Evolutionary conservation across 225 moss, liverwort and hornwort species (phyloP), one percentile per base, ranked within the genome.

Genomic region (Physcomitrium patens): DNA sequence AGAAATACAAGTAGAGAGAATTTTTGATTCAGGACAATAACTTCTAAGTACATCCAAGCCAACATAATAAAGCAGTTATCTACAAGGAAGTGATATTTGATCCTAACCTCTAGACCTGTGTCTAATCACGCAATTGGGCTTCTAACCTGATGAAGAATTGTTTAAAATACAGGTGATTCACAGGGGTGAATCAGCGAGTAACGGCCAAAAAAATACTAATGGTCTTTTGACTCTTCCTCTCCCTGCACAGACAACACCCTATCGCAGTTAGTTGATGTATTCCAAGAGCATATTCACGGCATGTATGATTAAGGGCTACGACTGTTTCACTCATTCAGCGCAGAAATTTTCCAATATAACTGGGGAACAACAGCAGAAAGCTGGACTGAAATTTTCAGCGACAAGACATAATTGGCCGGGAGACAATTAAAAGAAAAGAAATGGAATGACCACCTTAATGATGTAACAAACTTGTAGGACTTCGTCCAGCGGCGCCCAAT

Each of bases 401-500:
- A 68, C 42, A 65, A 0, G 46, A n/a, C 58, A 55, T 37, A 37
- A 37, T 37, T 37, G 31, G 31, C 7, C 7, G n/a, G 14, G 15
- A 56, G 23, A 70, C 10, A 5, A 20, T 17, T 28, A 1, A 50
- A 56, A 15, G 7, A 13, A 17, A 20, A 19, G 43, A 37, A 55
- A 17, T 55, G 49, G 67, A 54, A 57, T 67, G 56, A 47, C 41
- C 11, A 84, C 87, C 79, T 13, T 84, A 50, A 87, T 74, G 59
- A 73, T 64, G 41, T 82, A 66, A 55, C 87, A 81, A 24, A 84
- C 87, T 84, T 87, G 84, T 22, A 87, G 44, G 48, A 87, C 77
- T 65, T 87, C 87, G 44, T 84, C 84, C 47, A 87, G 65, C 26
- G 87, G 84, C 0, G 87, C 87, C 87, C 87, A 87, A 57, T 87